These are phyloP conservation scores for Dianthus caryophyllus DNA, from an alignment of 148 eudicot species.

Conservation along the genomic window DNA sequence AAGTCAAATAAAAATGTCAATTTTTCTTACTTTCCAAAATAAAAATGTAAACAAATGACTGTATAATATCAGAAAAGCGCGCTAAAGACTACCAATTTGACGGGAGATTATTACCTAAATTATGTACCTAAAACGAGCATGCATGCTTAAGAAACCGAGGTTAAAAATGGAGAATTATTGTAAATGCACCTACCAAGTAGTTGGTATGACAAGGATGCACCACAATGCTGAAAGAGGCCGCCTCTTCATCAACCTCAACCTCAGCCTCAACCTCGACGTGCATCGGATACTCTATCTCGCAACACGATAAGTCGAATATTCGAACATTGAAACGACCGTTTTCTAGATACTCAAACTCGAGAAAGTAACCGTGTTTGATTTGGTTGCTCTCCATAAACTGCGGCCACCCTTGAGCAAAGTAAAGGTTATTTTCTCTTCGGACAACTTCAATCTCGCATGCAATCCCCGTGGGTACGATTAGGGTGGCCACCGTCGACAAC, in stretches of 20 bases:
- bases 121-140: no score
- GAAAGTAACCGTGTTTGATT: conserved; percentile 14
- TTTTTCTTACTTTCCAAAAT: no score
- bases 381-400: conserved; percentile 14
- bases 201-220: neutral
- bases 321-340: conserved; percentile 9
- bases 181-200: no score
- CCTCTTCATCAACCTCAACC: neutral
- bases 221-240: neutral
- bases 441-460: conserved; percentile 10
- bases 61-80: no score
- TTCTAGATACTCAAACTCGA: conserved; percentile 16
- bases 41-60: no score
- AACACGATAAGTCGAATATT: conserved; percentile 20
- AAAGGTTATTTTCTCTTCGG: conserved; percentile 7
- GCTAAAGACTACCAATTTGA: no score
- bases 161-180: no score
- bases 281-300: conserved; percentile 17
- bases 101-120: no score
- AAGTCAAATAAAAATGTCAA: no score
- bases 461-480: conserved; percentile 11
- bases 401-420: conserved; percentile 23
- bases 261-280: neutral
- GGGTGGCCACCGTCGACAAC: conserved; percentile 4
- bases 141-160: no score